A percentile compares a stretch with the other conserved stretches of the same genome.
Conservation (phyloP, 495 filamentous ascomycete genomes). For the Venustampulla echinocandica region DNA sequence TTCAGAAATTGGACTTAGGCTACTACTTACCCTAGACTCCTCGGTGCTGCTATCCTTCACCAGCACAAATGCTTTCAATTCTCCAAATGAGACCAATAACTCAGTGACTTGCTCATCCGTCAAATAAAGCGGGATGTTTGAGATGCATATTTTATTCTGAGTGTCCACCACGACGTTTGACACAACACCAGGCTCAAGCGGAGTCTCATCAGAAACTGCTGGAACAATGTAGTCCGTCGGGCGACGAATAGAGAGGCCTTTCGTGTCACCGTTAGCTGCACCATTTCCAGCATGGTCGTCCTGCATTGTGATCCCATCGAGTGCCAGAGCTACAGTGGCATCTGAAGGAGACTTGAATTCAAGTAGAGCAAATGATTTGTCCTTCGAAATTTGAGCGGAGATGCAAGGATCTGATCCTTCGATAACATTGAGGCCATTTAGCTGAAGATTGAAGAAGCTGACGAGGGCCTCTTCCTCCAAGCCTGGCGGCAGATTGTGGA, state of each 20-base stretch:
- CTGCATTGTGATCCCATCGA: constrained; percentile 85
- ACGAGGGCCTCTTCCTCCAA: constrained; percentile 62
- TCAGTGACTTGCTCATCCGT: constrained; percentile 86
- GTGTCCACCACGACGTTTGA: constrained; percentile 80
- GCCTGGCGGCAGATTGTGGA: constrained; percentile 65
- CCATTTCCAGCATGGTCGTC: constrained; percentile 50
- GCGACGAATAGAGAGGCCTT: constrained; percentile 72
- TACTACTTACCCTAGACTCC: constrained; percentile 67
- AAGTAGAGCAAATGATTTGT: constrained; percentile 69
- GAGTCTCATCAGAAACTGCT: constrained; percentile 62
- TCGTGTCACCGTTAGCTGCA: constrained; percentile 41
- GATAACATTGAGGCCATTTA: constrained; percentile 89
- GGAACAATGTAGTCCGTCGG: constrained; percentile 98
- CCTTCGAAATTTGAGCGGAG: constrained; percentile 70
- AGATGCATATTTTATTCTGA: constrained; percentile 87
- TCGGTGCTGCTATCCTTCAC: constrained; percentile 83
- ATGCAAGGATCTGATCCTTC: constrained; percentile 79
- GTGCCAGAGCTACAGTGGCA: constrained; percentile 80
- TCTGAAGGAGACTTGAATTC: constrained; percentile 86
- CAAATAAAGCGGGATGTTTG: constrained; percentile 80
- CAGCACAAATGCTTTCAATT: constrained; percentile 84
- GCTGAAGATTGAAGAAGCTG: constrained; percentile 90
- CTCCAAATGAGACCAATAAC: constrained; percentile 80
- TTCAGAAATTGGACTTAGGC: constrained; percentile 7
- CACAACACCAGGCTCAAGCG: constrained; percentile 68